These are phyloP conservation scores for Tagetes erecta DNA, from an alignment of 129 eudicot species.

Conservation along the genomic window DNA sequence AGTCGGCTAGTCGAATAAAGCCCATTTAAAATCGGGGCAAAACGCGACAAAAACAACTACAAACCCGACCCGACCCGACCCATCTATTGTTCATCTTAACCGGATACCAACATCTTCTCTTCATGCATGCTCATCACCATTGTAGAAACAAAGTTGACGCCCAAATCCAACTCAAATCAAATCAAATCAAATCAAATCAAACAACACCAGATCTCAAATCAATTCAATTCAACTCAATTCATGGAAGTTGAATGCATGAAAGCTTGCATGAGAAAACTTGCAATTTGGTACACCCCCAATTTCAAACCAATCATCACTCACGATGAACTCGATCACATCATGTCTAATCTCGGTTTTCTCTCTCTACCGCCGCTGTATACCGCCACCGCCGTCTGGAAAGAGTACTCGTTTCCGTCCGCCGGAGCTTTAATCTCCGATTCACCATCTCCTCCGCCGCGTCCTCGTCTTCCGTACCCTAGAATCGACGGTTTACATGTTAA, in stretches of 20 bases:
- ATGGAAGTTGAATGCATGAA: slow-evolving; percentile 37
- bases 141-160: slow-evolving; percentile 33
- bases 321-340: slow-evolving; percentile 48
- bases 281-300: slow-evolving; percentile 50
- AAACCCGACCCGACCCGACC: background rate
- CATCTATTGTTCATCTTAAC: background rate
- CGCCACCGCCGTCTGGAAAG: slow-evolving; percentile 37
- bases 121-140: slow-evolving; percentile 29
- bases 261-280: slow-evolving; percentile 44
- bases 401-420: slow-evolving; percentile 38
- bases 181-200: no score
- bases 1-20: background rate
- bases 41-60: background rate
- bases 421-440: slow-evolving; percentile 16
- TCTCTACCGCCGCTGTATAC: slow-evolving; percentile 10
- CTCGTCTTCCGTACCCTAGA: slow-evolving; percentile 51
- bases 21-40: background rate
- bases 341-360: slow-evolving; percentile 50
- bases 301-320: slow-evolving; percentile 52
- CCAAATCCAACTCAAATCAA: no score
- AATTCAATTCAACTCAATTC: background rate
- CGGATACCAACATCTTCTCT: background rate
- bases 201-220: background rate
- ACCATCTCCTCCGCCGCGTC: slow-evolving; percentile 37
- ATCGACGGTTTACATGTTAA: slow-evolving; percentile 51